Evolutionary conservation across 2,329 filamentous ascomycete genomes (phyloP).

Genomic region (Colletotrichum tanaceti): DNA sequence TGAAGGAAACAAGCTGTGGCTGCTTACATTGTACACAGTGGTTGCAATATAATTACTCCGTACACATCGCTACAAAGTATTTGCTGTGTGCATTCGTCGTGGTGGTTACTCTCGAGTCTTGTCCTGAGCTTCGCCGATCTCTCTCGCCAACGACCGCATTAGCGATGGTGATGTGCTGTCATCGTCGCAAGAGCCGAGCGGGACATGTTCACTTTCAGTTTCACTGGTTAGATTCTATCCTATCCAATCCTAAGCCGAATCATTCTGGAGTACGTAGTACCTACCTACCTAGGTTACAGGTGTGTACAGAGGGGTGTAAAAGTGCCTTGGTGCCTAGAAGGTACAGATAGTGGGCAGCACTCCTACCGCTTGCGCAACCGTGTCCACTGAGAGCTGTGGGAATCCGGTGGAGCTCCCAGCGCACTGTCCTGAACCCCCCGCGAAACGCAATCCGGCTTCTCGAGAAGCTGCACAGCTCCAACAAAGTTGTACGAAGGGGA

Average conservation of each 20-base stretch:
- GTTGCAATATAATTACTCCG: too few relatives aligned
- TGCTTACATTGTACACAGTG: neutral
- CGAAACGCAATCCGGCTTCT: constrained; percentile 13
- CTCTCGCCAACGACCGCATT: neutral
- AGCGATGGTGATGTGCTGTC: constrained; percentile 13
- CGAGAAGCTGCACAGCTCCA: neutral
- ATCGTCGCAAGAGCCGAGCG: constrained; percentile 1
- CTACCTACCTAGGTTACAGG: too few relatives aligned
- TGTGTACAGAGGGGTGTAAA: too few relatives aligned
- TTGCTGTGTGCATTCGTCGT: neutral
- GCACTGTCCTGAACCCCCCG: constrained; percentile 9
- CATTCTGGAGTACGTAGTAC: neutral
- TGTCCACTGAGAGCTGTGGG: constrained; percentile 31
- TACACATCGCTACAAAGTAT: too few relatives aligned
- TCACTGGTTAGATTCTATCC: constrained; percentile 9
- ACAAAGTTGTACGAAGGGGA: neutral
- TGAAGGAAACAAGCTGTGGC: too few relatives aligned
- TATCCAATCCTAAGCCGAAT: neutral
- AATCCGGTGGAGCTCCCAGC: neutral
- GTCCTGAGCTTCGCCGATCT: neutral
- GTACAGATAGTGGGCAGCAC: too few relatives aligned
- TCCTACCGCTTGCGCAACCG: constrained; percentile 23
- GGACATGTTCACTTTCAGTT: neutral
- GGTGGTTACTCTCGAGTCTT: too few relatives aligned
- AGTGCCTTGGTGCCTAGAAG: too few relatives aligned